Base-by-base conservation (phyloP, 1,284 basidiomycete species). In the Boletellus deceptivus region DNA sequence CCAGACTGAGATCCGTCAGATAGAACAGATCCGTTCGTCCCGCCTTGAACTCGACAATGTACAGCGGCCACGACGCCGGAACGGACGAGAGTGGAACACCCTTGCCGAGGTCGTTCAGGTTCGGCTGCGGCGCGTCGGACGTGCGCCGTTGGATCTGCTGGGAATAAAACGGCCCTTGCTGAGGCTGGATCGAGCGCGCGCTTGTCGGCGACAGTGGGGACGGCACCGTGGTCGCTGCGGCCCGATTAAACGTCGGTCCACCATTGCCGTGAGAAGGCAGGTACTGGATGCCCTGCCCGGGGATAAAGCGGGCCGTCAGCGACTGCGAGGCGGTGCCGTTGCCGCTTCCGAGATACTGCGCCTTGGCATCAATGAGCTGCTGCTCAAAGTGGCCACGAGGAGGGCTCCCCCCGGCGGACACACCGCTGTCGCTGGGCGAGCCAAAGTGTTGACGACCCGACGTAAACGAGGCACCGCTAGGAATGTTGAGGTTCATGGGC, bases 21-120 rank as follows among this genome's bases (percentile, higher is more conserved):
- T 96, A 98, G 71, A 93, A 97, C 31, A 99, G 74, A 69, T 98
- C 96, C 54, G 93, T 95, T 25, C 96, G 83, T 0, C 93, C 93
- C 0, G 93, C 93, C 74, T 98, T 98, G 78, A 99, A 99, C 65
- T 97, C 91, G 61, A 98, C 91, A 62, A 98, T 95, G 76, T 85
- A 98, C 6, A 98, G 79, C n/a, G 90, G 91, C 74, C 89, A 93
- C 22, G 84, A 83, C 16, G 86, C 72, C 0, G 93, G 86, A 27
- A 99, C 84, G 27, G 85, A 74, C 61, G 88, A 83, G 16, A 98
- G 77, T 0, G 94, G 92, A 0, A 98, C 81, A 17, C 95, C 95
- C 63, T 89, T 91, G 43, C 95, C 95, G 13, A 97, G 83, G 20
- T 95, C 91, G 71, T 73, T 52, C 58, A 73, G 56, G 43, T 55